Percentiles rank a stretch among this genome's conserved stretches.
phyloP scores from a whole-genome alignment of 1,284 basidiomycete species.

The Psilocybe mexicana region DNA sequence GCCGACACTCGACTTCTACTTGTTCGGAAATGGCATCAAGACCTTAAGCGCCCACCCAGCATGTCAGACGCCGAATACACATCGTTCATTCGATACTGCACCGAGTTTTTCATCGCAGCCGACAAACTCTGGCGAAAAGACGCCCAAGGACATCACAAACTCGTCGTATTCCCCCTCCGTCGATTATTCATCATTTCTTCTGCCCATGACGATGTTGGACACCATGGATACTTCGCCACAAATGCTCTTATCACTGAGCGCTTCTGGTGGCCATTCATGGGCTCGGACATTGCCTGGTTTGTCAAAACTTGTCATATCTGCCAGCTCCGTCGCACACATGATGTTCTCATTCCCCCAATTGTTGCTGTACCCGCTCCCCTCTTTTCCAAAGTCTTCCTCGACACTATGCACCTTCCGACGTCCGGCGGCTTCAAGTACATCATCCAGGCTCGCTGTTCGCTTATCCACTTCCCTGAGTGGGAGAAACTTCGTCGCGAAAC shows the following conservation, averaged over 20 bases:
- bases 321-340: constrained; percentile 24
- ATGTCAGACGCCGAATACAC: constrained; percentile 13
- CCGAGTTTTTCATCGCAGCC: constrained; percentile 18
- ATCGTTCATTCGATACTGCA: constrained; percentile 15
- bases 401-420: constrained; percentile 31
- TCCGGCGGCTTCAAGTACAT: constrained; percentile 28
- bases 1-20: constrained; percentile 18
- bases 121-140: constrained; percentile 23
- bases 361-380: constrained; percentile 31
- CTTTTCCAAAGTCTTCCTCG: constrained; percentile 32
- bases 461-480: constrained; percentile 29
- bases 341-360: constrained; percentile 32
- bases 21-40: constrained; percentile 19
- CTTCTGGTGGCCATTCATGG: constrained; percentile 29
- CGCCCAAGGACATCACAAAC: constrained; percentile 20
- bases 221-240: constrained; percentile 28
- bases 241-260: constrained; percentile 8
- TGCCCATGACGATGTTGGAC: constrained; percentile 29
- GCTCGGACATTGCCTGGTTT: constrained; percentile 28
- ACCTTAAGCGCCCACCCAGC: constrained; percentile 13
- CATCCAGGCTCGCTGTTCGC: constrained; percentile 25
- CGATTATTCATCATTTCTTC: constrained; percentile 18
- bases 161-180: constrained; percentile 13
- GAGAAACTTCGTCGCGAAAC: constrained; percentile 23
- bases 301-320: constrained; percentile 30